Base-by-base conservation (phyloP, 805 yeast genomes). In the Candida coquimbonensis region DNA sequence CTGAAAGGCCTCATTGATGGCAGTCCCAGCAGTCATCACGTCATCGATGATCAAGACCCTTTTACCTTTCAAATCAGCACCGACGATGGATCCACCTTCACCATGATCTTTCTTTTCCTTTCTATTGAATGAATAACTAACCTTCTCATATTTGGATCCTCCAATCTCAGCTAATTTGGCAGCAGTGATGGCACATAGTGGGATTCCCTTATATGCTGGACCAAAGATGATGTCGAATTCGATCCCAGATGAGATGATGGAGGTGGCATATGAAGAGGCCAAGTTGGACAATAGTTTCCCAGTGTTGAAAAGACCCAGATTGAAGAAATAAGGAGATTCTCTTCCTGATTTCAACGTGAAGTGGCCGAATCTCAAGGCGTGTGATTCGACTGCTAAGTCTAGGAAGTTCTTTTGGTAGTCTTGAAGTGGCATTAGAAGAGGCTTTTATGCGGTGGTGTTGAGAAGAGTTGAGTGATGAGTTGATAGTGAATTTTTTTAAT, bases 21-120 rank as follows among this genome's bases (percentile, higher is more conserved):
- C 98, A 48, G 98, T 93, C 36, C 99, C 99, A 1, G 98, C 98
- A 49, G 98, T 91, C 82, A 91, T 90, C 38, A 93, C 97, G 60
- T 91, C 99, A 65, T 93, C 99, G 50, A 91, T 88, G 57, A 93
- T 87, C 57, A 93, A 70, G 24, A 91, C 78, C 49, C 75, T 75
- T 65, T 90, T 84, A 41, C 77, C 85, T 49, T 75, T 74, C 56
- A 91, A 75, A 7, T 78, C 66, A 39, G 85, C 80, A 34, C 99
- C 99, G 37, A 93, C 98, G 56, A 91, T 86, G 47, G 78, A 77
- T 13, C 99, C 99, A 54, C 98, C 99, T 70, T 91, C 99, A 46
- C 99, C 99, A 62, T 91, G 99, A 62, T 90, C 96, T 69, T 91
- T 91, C 72, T 85, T 84, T 67, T 89, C 96, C 69, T 91, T 93